These are phyloP conservation scores for Aspergillus ruber DNA, from an alignment of 2,329 filamentous ascomycete species.

Conservation along the genomic window DNA sequence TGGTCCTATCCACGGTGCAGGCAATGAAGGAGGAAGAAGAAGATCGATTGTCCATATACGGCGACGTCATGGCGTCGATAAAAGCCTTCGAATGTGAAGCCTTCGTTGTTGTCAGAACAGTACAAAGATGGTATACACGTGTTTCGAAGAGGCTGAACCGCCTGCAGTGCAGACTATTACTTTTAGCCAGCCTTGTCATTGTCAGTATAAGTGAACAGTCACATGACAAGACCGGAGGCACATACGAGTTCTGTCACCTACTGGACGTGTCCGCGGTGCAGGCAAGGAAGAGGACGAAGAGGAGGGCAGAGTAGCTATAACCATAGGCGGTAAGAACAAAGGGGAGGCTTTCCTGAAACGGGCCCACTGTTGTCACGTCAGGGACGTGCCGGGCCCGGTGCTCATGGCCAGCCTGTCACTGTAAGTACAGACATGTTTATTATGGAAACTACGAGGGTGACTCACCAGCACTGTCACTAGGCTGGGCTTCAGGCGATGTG, in stretches of 20 bases:
- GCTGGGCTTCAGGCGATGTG: background rate
- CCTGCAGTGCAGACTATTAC: conserved; percentile 2
- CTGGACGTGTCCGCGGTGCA: background rate
- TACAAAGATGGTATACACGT: too few relatives aligned
- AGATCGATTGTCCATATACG: too few relatives aligned
- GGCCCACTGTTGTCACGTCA: background rate
- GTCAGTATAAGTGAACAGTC: background rate
- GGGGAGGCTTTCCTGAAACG: background rate
- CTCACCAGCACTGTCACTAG: background rate
- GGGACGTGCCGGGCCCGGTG: background rate
- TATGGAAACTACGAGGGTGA: background rate
- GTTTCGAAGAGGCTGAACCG: background rate
- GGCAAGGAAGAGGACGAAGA: background rate
- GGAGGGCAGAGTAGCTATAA: background rate
- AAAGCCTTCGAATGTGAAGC: too few relatives aligned
- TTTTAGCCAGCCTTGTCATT: conserved; percentile 10
- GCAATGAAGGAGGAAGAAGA: background rate
- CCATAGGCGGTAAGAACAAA: background rate
- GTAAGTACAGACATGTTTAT: background rate
- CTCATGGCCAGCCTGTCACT: background rate
- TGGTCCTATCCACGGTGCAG: background rate
- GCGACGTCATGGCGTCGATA: too few relatives aligned
- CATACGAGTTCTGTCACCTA: background rate
- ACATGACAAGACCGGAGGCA: background rate
- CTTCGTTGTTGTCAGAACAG: too few relatives aligned